Evolutionary conservation across 2,329 filamentous ascomycete genomes (phyloP).

Genomic region (Fonsecaea multimorphosa): DNA sequence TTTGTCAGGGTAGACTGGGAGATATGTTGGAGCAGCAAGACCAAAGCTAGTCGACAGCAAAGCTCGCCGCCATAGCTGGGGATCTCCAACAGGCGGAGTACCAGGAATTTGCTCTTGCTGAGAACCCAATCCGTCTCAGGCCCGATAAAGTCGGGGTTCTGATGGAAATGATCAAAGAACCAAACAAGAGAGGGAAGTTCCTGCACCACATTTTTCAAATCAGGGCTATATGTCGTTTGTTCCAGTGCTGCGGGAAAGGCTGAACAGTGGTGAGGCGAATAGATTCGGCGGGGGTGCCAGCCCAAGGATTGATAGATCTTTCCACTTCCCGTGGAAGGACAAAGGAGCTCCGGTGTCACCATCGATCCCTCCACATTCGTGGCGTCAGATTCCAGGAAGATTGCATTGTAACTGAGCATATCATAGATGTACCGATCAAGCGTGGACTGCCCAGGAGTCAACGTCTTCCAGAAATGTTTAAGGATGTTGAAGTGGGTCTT

Average conservation of each 20-base stretch:
- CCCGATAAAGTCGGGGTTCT: background rate
- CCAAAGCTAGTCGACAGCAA: constrained; percentile 22
- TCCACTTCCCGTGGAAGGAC: background rate
- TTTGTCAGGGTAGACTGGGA: background rate
- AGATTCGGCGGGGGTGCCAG: background rate
- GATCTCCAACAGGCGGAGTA: constrained; percentile 12
- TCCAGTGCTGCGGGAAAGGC: constrained; percentile 12
- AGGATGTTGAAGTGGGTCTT: constrained; percentile 31
- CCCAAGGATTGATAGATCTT: background rate
- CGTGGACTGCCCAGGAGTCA: constrained; percentile 14
- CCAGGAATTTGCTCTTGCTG: constrained; percentile 15
- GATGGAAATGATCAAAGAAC: constrained; percentile 1
- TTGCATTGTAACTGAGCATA: constrained; percentile 21
- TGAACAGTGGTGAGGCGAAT: constrained; percentile 12
- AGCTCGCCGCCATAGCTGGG: constrained; percentile 29
- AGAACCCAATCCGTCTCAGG: constrained; percentile 13
- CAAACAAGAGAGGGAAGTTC: constrained; percentile 10
- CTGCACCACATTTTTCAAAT: constrained; percentile 14
- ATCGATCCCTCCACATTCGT: background rate
- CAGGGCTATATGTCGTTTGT: constrained; percentile 12
- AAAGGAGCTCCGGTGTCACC: background rate
- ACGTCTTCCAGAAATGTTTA: constrained; percentile 26
- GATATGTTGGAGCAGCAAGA: constrained; percentile 18
- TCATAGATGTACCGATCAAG: constrained; percentile 25
- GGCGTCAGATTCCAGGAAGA: constrained; percentile 15